Evolutionary conservation across 345 rosid species (phyloP).

Genomic region (Moringa oleifera): DNA sequence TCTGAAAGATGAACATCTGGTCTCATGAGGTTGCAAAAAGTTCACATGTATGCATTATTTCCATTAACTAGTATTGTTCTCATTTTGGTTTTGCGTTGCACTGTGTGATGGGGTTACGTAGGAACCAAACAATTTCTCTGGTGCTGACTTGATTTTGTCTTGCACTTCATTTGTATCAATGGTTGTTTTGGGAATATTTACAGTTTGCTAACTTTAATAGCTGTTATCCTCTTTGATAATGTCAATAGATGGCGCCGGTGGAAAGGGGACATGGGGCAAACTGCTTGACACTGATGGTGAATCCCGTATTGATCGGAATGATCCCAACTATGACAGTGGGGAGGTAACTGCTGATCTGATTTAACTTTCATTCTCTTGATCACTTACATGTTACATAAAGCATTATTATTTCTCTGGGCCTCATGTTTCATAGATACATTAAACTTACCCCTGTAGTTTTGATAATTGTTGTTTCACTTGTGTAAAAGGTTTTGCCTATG

Average conservation of each 20-base stretch:
- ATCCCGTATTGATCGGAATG: conserved; percentile 67
- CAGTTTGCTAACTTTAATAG: background rate
- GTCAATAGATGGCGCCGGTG: conserved; percentile 84
- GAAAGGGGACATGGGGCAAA: conserved; percentile 99
- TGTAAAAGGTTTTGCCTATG: no score
- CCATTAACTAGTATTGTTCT: background rate
- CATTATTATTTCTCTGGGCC: background rate
- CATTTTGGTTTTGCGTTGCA: background rate
- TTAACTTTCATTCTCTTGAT: background rate
- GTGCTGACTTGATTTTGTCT: background rate
- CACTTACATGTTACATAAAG: background rate
- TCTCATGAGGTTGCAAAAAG: no score
- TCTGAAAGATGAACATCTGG: no score
- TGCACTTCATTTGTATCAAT: no score
- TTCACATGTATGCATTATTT: background rate
- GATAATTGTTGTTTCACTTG: background rate
- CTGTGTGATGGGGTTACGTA: background rate
- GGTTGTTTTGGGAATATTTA: background rate
- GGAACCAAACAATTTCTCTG: background rate
- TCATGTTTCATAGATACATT: no score
- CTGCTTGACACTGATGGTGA: conserved; percentile 82
- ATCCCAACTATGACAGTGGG: conserved; percentile 98
- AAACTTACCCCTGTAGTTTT: background rate
- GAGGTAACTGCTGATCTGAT: conserved; percentile 53
- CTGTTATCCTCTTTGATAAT: conserved; percentile 11